Evolutionary conservation across 2,329 filamentous ascomycete species (phyloP), one percentile per base, ranked within the genome.

Genomic region (Rutstroemia sydowiana): DNA sequence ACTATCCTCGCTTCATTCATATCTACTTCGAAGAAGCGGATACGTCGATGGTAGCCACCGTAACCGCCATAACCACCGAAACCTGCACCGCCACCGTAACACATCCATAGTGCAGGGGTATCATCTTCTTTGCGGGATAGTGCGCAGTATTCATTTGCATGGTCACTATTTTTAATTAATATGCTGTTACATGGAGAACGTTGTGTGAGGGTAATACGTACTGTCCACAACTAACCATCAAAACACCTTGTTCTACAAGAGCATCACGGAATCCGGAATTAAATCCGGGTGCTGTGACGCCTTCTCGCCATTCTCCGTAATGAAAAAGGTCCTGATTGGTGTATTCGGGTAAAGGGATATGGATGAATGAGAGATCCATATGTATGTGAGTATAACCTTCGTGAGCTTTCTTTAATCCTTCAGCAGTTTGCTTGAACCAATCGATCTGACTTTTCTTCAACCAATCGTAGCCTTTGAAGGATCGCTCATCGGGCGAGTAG

Each of bases 31-130:
- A 93, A 98, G 40, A 98, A 78, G 44, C 93, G 80, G 48, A 96
- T 77, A 28, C 90, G 82, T 23, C 93, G 85, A 63, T 91, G 78
- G 66, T 87, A 97, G 3, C 85, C 86, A 39, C 84, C 84, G 66
- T 96, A 97, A 5, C 92, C 91, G 18, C 87, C 93, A 66, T 98
- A 98, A 0, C 93, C 93, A 51, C 93, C 93, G 62, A 98, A 95
- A 1, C 93, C 93, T 26, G 84, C 81, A 23, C 87, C 93, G 30
- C 93, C 93, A 8, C 84, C 92, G 69, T 97, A 97, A 73, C 93
- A 98, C 91, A 98, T 95, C 93, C 93, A 98, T 2, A 97, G 72
- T 28, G 85, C 79, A 0, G 86, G 84, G n/a, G 74, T 69, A 20
- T 71, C 55, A 8, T 57, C 46, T 9, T 63, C 59, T 23, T 63